Evolutionary conservation across 2,329 filamentous ascomycete species (phyloP).

Genomic region (Zymoseptoria ardabiliae): DNA sequence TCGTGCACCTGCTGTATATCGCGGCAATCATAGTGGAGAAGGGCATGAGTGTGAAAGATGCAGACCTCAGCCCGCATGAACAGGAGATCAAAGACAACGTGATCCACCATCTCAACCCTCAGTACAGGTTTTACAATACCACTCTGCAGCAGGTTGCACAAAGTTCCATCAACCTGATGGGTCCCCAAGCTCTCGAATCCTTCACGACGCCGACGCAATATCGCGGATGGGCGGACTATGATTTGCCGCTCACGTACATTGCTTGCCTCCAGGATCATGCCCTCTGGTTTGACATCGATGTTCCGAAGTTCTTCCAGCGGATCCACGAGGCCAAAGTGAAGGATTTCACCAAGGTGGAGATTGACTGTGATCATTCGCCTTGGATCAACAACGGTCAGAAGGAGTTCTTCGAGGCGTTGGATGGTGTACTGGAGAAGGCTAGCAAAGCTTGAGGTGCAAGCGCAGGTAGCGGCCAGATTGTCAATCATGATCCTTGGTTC

Average conservation of each 20-base stretch:
- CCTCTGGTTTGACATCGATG: constrained; percentile 1
- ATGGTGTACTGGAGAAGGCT: constrained; percentile 1
- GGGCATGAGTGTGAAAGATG: background rate
- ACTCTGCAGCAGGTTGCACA: constrained; percentile 1
- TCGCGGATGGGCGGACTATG: constrained; percentile 11
- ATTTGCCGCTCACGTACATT: constrained; percentile 11
- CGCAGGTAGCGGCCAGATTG: background rate
- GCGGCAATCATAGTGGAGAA: constrained; percentile 6
- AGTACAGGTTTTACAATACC: constrained; percentile 6
- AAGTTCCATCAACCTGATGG: constrained; percentile 1
- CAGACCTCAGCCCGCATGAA: background rate
- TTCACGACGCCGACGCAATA: constrained; percentile 5
- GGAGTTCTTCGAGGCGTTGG: constrained; percentile 3
- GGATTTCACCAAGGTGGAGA: background rate
- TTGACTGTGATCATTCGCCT: constrained; percentile 9
- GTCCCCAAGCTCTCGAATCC: background rate
- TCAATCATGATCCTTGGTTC: background rate
- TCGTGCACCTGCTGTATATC: constrained; percentile 10
- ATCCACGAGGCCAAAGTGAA: constrained; percentile 4
- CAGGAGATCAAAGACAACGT: constrained; percentile 2
- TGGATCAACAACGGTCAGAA: constrained; percentile 6
- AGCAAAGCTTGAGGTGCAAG: background rate
- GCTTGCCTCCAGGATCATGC: constrained; percentile 8
- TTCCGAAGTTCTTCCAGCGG: constrained; percentile 5
- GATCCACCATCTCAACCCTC: constrained; percentile 5